Evolutionary conservation across 169 alveolate species (phyloP).

Genomic region (Plasmodium malariae): DNA sequence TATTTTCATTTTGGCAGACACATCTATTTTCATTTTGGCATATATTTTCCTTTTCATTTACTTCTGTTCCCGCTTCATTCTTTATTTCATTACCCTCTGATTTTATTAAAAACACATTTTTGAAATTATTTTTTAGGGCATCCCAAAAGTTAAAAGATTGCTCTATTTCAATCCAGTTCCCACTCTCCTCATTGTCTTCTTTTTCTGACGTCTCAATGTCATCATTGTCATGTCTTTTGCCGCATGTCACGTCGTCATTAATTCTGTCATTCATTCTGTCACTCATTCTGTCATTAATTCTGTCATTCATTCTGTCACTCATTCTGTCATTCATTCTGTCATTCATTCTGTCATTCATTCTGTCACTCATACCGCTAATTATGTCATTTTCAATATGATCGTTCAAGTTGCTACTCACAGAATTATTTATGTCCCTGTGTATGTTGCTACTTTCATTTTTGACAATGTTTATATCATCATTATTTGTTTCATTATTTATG

Average conservation of each 20-base stretch:
- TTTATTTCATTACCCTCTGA: neutral
- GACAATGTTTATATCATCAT: too few relatives aligned
- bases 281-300: neutral
- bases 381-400: too few relatives aligned
- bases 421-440: too few relatives aligned
- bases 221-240: neutral
- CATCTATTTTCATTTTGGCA: neutral
- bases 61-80: neutral
- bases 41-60: neutral
- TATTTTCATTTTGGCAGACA: neutral
- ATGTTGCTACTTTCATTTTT: too few relatives aligned
- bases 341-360: neutral
- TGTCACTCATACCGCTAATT: neutral
- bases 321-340: neutral
- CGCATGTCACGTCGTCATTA: neutral
- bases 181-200: conserved; percentile 6
- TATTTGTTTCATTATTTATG: too few relatives aligned
- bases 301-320: neutral
- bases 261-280: neutral
- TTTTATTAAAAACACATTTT: conserved; percentile 61
- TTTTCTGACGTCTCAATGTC: neutral
- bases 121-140: conserved; percentile 60
- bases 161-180: conserved; percentile 50
- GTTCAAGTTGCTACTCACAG: too few relatives aligned
- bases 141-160: conserved; percentile 61